Conservation (phyloP, 2,329 filamentous ascomycete genomes). For the Colletotrichum sp. region DNA sequence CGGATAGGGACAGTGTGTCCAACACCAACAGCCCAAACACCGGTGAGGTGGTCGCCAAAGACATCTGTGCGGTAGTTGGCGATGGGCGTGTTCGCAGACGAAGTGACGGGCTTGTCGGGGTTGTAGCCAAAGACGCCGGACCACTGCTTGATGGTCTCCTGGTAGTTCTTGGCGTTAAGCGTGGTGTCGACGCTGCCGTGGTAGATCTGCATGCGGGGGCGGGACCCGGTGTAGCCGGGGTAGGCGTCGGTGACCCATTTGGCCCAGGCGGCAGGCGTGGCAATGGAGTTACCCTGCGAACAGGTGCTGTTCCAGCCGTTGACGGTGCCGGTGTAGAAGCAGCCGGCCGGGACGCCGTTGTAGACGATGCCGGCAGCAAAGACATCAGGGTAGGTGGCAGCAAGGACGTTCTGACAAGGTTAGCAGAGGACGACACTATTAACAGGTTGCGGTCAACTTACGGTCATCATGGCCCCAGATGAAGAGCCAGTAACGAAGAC, state of each 20-base stretch:
- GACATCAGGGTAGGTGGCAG: constrained; percentile 59
- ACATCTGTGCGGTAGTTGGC: constrained; percentile 42
- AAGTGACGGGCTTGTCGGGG: constrained; percentile 32
- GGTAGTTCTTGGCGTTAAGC: constrained; percentile 57
- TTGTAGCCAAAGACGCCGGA: constrained; percentile 52
- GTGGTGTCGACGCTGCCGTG: constrained; percentile 59
- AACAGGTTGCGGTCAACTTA: not conserved
- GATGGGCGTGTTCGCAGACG: constrained; percentile 37
- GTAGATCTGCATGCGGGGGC: constrained; percentile 65
- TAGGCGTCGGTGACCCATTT: constrained; percentile 51
- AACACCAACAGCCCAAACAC: constrained; percentile 30
- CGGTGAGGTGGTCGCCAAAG: constrained; percentile 37
- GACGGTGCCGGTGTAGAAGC: constrained; percentile 50
- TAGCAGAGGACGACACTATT: not conserved
- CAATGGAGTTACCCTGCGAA: constrained; percentile 52
- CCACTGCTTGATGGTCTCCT: constrained; percentile 64
- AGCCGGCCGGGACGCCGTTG: constrained; percentile 60
- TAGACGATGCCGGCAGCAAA: constrained; percentile 58
- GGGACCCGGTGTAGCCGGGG: constrained; percentile 50
- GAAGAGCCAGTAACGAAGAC: constrained; percentile 52
- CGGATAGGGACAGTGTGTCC: constrained; percentile 24
- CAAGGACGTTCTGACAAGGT: constrained; percentile 44
- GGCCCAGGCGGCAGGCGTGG: constrained; percentile 45
- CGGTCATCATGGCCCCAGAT: constrained; percentile 22
- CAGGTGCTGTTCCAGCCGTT: constrained; percentile 61